Base-by-base conservation (phyloP, 2,329 filamentous ascomycete genomes). In the Xylariaceae sp. region DNA sequence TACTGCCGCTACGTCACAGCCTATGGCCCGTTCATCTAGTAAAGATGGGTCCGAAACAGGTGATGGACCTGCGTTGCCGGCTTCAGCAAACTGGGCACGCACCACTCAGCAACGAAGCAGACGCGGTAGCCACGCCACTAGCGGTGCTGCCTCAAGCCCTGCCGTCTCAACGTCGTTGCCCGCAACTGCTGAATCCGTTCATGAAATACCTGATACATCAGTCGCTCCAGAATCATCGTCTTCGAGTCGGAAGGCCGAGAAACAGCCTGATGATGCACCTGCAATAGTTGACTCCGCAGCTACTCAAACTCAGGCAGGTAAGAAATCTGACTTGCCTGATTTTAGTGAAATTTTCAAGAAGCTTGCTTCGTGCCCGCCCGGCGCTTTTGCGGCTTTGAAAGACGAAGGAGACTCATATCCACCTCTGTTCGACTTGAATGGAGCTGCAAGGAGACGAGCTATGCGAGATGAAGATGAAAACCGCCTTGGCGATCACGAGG, bases 11-110 rank as follows among this genome's bases (percentile, higher is more conserved):
- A 72, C 73, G 10, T 75, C 82, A 3, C 83, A 86, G 60, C 74
- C 81, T n/a, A 92, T 94, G 87, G 81, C 80, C 26, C 82, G 89
- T 32, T 87, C 91, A 56, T 79, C 82, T n/a, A 92, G 88, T 72
- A 92, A 89, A 67, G 90, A 95, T 55, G 86, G 83, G 8, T 85
- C 87, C 0, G 84, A 87, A 50, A 82, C 79, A 64, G 85, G 82
- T n/a, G 93, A 97, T 66, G 87, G 87, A 3, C 92, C 94, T 32
- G 94, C 92, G n/a, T 77, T 99, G 35, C 95, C 94, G 2, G 91
- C 92, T 1, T 92, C 92, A 3, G 94, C 93, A 4, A 97, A 88
- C 67, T 99, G 94, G 94, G 94, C 93, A 76, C 77, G 85, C 69
- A 83, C 87, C 67, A 78, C 86, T 51, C 84, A 77, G 72, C 83